These are phyloP conservation scores for Ensete ventricosum DNA, from an alignment of 176 grass and related monocot genomes.

Conservation along the genomic window DNA sequence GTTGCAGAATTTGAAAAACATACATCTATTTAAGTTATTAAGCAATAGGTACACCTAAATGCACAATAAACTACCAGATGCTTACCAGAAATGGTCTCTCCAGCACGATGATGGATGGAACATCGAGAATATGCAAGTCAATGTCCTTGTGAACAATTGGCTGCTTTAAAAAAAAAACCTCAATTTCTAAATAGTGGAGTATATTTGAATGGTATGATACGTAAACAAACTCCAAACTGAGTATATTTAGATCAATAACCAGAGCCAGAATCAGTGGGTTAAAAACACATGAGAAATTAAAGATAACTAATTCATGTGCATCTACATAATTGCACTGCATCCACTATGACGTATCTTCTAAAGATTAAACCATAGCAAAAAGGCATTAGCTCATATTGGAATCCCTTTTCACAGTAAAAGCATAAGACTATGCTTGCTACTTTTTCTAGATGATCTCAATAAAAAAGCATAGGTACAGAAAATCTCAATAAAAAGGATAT, in stretches of 20 bases:
- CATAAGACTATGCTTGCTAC: no score
- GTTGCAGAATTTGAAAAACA: neutral
- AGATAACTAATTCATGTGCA: no score
- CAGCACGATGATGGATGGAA: conserved; percentile 58
- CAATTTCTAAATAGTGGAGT: neutral
- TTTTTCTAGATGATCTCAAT: neutral
- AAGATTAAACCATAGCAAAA: no score
- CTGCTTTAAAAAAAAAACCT: conserved; percentile 36
- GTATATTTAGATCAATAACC: neutral
- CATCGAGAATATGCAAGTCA: conserved; percentile 47
- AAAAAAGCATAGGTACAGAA: neutral
- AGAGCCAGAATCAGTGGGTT: neutral
- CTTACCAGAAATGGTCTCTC: conserved; percentile 81
- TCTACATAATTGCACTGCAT: no score
- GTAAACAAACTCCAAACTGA: neutral
- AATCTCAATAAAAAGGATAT: neutral
- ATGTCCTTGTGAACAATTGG: conserved; percentile 64
- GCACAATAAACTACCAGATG: neutral
- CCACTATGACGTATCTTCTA: no score
- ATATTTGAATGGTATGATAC: neutral
- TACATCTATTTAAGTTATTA: neutral
- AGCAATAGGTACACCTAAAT: no score
- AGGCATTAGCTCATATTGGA: no score
- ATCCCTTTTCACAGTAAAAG: no score
- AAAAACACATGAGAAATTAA: neutral